A percentile compares a stretch with the other conserved stretches of the same genome.
These are phyloP conservation scores for Millerago galiae DNA, from an alignment of 805 yeast species.

Conservation along the genomic window DNA sequence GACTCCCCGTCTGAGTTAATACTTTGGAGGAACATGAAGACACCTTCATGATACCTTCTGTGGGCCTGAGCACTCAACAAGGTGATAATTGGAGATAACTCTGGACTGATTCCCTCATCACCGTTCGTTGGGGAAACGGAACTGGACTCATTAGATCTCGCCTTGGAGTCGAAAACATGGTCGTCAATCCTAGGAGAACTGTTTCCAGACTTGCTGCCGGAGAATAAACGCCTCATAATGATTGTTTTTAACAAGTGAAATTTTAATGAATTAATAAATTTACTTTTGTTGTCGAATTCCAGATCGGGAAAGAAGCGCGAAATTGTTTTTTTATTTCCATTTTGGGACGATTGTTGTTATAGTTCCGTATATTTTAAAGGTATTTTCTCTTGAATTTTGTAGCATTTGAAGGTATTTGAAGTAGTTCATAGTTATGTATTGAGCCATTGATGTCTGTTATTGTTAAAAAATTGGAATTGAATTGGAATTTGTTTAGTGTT, in stretches of 20 bases:
- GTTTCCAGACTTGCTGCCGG: conserved; percentile 5
- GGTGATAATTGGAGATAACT: conserved; percentile 62
- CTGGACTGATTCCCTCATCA: conserved; percentile 28
- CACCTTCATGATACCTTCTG: conserved; percentile 71
- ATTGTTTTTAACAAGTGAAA: too few relatives aligned
- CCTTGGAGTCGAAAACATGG: background rate
- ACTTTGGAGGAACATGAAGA: conserved; percentile 67
- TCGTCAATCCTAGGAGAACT: conserved; percentile 4
- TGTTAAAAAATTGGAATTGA: too few relatives aligned
- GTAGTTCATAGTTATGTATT: background rate
- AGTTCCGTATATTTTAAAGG: background rate
- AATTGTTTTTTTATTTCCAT: background rate
- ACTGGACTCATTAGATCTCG: conserved; percentile 3
- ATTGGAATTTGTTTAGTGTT: too few relatives aligned
- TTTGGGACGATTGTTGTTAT: background rate
- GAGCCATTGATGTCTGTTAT: too few relatives aligned
- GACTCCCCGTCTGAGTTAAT: conserved; percentile 83
- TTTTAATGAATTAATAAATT: background rate
- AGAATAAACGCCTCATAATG: conserved; percentile 6
- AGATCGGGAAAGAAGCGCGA: background rate
- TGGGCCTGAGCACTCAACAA: conserved; percentile 67
- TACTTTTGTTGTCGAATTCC: background rate
- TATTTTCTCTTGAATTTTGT: background rate
- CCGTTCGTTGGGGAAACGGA: background rate
- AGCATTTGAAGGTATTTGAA: background rate